Base-by-base conservation (phyloP, 2,329 filamentous ascomycete species). In the Verticillium albo-atrum region DNA sequence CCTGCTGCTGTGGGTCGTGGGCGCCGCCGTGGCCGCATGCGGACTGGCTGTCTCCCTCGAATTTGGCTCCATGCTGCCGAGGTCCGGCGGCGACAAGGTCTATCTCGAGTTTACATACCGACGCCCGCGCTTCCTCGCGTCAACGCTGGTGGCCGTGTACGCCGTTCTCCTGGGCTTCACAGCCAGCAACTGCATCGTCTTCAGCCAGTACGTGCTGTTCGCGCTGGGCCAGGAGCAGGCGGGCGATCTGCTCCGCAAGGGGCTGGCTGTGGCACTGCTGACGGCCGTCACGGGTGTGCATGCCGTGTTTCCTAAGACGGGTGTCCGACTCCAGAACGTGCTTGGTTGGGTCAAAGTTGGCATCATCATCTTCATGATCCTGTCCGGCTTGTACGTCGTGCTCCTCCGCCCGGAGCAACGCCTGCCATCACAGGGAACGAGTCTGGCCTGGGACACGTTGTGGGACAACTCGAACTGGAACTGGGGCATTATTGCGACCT, bases 71-170 rank as follows among this genome's bases (percentile, higher is more conserved):
- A 89, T 90, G 87, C 74, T 91, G 15, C 89, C 89, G 17, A 79
- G 87, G 0, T 88, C 84, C 1, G 88, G 88, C 6, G 88, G 87
- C 26, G 77, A 83, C 27, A 91, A 90, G 71, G 86, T 90, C 6
- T 90, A 90, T 67, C 80, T 91, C 52, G 88, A 91, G 70, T 88
- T 87, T 68, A 85, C 85, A 0, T 90, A 88, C 68, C 80, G 82
- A 2, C 76, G 77, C 32, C 88, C 88, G 2, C 79, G 81, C 6
- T 86, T 89, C 62, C 77, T 91, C 3, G 85, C 86, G 0, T 87
- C 86, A 2, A 86, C 84, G 0, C 68, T 90, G 17, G 76, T 90
- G 14, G 86, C 86, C 0, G 79, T 86, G 1, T 83, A 89, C 58
- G 85, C 83, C 0, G 80, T 90, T 0, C 68, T 89, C 0, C 73